Conservation (phyloP, 345 rosid species). For the Euclidium syriacum region DNA sequence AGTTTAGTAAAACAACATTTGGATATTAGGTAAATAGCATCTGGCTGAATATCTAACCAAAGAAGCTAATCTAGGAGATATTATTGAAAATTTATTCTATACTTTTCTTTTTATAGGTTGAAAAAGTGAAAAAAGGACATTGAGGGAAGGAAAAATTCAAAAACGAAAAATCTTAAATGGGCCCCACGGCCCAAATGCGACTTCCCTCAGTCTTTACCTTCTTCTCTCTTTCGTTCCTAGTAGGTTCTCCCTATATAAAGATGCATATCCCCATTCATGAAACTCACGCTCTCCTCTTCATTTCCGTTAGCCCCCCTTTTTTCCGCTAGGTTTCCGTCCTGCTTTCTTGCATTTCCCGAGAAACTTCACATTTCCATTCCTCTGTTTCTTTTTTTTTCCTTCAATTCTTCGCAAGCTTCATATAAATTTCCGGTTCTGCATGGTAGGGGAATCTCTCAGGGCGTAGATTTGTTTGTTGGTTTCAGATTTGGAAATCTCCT, state of each 20-base stretch:
- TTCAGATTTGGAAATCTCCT: background rate
- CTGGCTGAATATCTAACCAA: background rate
- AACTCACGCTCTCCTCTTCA: constrained; percentile 50
- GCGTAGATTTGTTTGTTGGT: constrained; percentile 13
- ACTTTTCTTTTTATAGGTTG: background rate
- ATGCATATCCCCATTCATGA: constrained; percentile 30
- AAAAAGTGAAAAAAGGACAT: background rate
- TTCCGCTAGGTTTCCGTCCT: constrained; percentile 3
- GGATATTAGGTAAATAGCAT: background rate
- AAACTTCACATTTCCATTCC: constrained; percentile 2
- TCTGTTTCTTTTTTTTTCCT: background rate
- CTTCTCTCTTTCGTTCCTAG: background rate
- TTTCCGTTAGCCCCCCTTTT: constrained; percentile 3
- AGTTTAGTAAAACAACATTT: no score
- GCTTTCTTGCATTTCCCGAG: constrained; percentile 15
- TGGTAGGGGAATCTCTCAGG: constrained; percentile 22
- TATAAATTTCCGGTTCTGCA: constrained; percentile 34
- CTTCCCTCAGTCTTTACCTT: constrained; percentile 20
- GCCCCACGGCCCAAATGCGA: constrained; percentile 26
- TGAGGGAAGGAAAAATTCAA: background rate
- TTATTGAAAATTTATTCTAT: background rate
- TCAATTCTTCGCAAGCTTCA: no score
- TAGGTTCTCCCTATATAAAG: constrained; percentile 39
- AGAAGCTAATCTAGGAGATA: background rate
- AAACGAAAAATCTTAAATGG: constrained; percentile 7